Percentiles rank a stretch among this genome's conserved stretches.
These are phyloP conservation scores for Rhamnella rubrinervis DNA, from an alignment of 331 rosid species.

Conservation along the genomic window DNA sequence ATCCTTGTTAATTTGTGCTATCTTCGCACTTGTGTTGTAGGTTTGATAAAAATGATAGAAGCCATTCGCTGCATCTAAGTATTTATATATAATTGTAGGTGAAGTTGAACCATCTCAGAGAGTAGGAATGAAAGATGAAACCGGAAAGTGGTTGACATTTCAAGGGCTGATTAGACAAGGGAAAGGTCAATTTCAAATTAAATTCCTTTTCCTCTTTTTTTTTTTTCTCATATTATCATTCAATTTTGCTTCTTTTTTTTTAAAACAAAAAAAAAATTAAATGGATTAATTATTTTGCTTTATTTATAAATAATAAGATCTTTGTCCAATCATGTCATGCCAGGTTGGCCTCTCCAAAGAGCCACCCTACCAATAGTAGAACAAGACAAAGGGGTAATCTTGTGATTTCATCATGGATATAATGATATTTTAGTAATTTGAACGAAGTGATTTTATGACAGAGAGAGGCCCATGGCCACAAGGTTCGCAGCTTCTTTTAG, in stretches of 20 bases:
- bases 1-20: background rate
- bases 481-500: background rate
- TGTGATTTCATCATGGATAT: background rate
- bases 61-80: conserved; percentile 66
- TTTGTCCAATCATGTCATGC: conserved; percentile 12
- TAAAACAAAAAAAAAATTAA: too few species aligned
- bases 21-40: conserved; percentile 28
- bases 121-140: conserved; percentile 30
- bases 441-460: background rate
- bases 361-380: background rate
- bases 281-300: too few species aligned
- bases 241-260: background rate
- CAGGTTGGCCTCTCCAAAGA: conserved; percentile 8
- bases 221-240: background rate
- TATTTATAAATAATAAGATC: background rate
- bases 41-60: conserved; percentile 54
- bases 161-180: conserved; percentile 56
- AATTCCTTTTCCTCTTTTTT: conserved; percentile 36
- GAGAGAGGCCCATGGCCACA: background rate
- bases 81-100: conserved; percentile 50
- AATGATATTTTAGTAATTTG: background rate
- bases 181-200: conserved; percentile 44
- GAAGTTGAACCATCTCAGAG: conserved; percentile 12
- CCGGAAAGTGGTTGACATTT: conserved; percentile 64
- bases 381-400: conserved; percentile 2